A percentile compares a stretch with the other conserved stretches of the same genome.
These are phyloP conservation scores for Heteromeles arbutifolia DNA, from an alignment of 306 rosid species.

Conservation along the genomic window DNA sequence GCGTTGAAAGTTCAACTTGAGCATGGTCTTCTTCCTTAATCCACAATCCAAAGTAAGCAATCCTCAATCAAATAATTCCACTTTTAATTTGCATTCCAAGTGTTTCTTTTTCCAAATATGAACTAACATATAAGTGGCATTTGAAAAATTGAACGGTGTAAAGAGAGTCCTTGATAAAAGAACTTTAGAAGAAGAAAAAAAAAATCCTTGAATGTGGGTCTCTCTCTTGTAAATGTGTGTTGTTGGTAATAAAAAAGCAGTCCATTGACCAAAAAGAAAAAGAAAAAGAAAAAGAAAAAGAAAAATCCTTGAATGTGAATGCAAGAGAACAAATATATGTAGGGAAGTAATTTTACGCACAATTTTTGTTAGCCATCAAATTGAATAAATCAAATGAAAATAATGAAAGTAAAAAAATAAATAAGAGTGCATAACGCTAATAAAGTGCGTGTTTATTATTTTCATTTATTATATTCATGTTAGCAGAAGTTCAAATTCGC, in stretches of 20 bases:
- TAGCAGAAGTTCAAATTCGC: neutral
- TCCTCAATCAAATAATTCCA: neutral
- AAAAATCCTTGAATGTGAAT: neutral
- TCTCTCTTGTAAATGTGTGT: no score
- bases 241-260: no score
- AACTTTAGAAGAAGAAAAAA: neutral
- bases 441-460: no score
- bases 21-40: no score
- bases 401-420: no score
- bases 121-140: neutral
- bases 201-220: neutral
- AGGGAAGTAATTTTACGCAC: no score
- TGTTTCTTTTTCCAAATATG: neutral
- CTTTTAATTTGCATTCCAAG: neutral
- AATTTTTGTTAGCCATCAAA: no score
- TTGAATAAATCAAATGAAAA: no score
- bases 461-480: neutral
- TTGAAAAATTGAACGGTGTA: neutral
- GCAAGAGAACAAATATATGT: neutral
- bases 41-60: no score
- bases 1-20: no score
- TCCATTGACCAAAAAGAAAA: no score
- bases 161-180: neutral
- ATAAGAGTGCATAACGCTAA: no score
- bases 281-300: neutral